phyloP scores from a whole-genome alignment of 495 filamentous ascomycete species.

The Penicilliopsis zonata region DNA sequence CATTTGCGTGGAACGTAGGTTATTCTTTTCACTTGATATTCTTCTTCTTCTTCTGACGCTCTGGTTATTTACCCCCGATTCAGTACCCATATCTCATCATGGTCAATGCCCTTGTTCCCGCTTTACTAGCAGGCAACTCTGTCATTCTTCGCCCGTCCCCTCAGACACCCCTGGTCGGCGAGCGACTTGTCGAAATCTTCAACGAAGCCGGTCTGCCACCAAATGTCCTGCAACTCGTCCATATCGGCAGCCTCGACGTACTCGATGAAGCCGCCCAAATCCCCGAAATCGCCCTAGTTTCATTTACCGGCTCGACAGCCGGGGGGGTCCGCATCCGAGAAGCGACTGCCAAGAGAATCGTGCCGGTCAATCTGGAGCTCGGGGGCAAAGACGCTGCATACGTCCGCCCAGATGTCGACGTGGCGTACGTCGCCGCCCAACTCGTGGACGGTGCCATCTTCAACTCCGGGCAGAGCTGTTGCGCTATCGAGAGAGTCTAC shows the following conservation, averaged over 20 bases:
- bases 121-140: constrained; percentile 73
- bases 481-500: constrained; percentile 81
- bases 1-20: constrained; percentile 94
- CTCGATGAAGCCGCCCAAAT: constrained; percentile 62
- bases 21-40: constrained; percentile 8
- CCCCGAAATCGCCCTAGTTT: constrained; percentile 61
- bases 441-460: constrained; percentile 89
- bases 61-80: constrained; percentile 9
- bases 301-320: constrained; percentile 88
- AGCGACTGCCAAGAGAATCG: constrained; percentile 65
- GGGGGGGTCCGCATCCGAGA: constrained; percentile 77
- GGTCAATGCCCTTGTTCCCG: constrained; percentile 82
- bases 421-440: constrained; percentile 81
- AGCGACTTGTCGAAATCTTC: constrained; percentile 68
- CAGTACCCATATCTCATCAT: constrained; percentile 90
- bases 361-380: constrained; percentile 77
- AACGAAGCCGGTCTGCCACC: constrained; percentile 62
- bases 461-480: constrained; percentile 91
- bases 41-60: constrained; percentile 1
- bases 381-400: constrained; percentile 93
- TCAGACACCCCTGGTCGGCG: constrained; percentile 81
- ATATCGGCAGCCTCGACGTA: constrained; percentile 59
- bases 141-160: constrained; percentile 90
- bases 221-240: constrained; percentile 79
- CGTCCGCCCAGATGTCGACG: constrained; percentile 71